Evolutionary conservation across 768 basidiomycete species (phyloP).

Genomic region (Boletus tomentosulus): DNA sequence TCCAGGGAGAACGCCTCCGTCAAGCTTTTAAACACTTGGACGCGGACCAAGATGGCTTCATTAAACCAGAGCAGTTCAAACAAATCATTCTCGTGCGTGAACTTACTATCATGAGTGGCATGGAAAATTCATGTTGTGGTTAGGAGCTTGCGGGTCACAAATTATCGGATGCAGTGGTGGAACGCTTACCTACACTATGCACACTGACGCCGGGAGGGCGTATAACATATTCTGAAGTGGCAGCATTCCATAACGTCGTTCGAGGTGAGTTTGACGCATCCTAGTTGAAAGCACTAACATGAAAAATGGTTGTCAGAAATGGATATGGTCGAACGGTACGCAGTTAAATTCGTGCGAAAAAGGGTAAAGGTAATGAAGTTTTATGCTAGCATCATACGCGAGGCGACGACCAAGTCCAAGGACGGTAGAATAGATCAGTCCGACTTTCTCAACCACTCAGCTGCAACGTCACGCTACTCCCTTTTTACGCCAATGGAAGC

Average conservation of each 20-base stretch:
- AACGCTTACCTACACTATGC: slow-evolving; percentile 88
- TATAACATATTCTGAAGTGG: slow-evolving; percentile 94
- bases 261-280: slow-evolving; percentile 52
- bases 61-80: slow-evolving; percentile 90
- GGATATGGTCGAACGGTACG: slow-evolving; percentile 90
- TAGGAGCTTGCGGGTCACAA: slow-evolving; percentile 98
- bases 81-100: slow-evolving; percentile 83
- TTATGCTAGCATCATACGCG: slow-evolving; percentile 68
- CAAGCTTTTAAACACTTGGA: slow-evolving; percentile 95
- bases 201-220: slow-evolving; percentile 83
- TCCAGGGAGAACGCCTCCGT: slow-evolving; percentile 95
- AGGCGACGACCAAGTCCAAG: slow-evolving; percentile 84
- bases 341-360: neutral
- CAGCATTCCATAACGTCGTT: slow-evolving; percentile 96
- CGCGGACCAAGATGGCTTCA: slow-evolving; percentile 87
- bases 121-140: neutral
- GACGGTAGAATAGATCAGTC: slow-evolving; percentile 94
- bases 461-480: slow-evolving; percentile 84
- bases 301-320: slow-evolving; percentile 50
- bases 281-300: slow-evolving; percentile 2
- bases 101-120: neutral
- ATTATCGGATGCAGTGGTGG: slow-evolving; percentile 88
- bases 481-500: slow-evolving; percentile 98
- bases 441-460: slow-evolving; percentile 92
- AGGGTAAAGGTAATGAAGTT: neutral